Evolutionary conservation across 805 yeast genomes (phyloP), one percentile per base, ranked within the genome.

Genomic region (Tetrapisispora arboricola): DNA sequence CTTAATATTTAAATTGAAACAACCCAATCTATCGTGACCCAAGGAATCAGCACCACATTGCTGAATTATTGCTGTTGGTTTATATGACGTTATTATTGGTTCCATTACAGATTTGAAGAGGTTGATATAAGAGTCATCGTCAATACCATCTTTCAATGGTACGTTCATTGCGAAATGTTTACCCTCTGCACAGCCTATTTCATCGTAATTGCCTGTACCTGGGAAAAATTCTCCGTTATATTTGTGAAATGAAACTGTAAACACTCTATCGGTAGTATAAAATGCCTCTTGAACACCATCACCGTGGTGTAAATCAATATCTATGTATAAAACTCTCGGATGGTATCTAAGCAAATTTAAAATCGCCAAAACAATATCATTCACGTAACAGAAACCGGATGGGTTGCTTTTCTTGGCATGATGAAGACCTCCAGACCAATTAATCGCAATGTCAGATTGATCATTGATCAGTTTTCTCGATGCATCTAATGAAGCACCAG

Each of bases 1-100:
- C 42, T 70, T 71, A 76, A 90, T 88, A 42, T 92, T 85, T 47
- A 92, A 73, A 59, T 94, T 92, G 68, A 94, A 94, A 55, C 96
- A 85, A 25, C 99, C 98, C 44, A 94, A 70, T 51, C 95, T 75
- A 67, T 92, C 99, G 32, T 96, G 95, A 31, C 94, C 86, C 39
- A 92, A 70, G 1, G 97, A 88, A 61, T 92, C 99, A 22, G 96
- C 98, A 36, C 99, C 99, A 68, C 96, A 87, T 64, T 92, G 99
- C 49, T 88, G 75, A n/a, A 92, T 96, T 46, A 92, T 82, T 0
- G 95, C 96, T 8, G 94, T 78, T 1, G 99, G 99, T 63, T 84
- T 95, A 64, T 83, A 92, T 44, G 79, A 76, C 33, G 78, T 72
- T 47, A 94, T 83, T 32, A 87, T 73, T 3, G 96, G 97, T 60